Conservation (phyloP, 768 basidiomycete species). For the Lactarius deliciosus region DNA sequence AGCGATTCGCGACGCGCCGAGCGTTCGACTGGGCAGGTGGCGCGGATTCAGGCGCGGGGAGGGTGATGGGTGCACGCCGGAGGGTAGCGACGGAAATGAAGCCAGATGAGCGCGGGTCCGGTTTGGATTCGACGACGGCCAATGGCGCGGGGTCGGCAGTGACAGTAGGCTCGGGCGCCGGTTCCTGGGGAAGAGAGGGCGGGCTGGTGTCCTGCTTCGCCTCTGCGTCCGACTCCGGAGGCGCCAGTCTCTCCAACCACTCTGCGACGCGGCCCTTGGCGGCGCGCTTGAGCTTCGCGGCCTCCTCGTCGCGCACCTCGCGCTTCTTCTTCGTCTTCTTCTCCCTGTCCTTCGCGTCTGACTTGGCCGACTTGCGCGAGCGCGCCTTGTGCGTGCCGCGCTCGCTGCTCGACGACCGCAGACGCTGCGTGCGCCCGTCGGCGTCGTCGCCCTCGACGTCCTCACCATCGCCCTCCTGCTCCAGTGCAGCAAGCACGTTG, state of each 20-base stretch:
- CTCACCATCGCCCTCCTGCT: slow-evolving; percentile 9
- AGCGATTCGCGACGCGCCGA: background rate
- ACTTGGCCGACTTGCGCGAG: slow-evolving; percentile 23
- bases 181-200: background rate
- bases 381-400: slow-evolving; percentile 28
- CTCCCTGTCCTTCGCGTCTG: slow-evolving; percentile 27
- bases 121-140: slow-evolving; percentile 30
- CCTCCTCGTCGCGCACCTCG: slow-evolving; percentile 38
- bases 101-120: slow-evolving; percentile 72
- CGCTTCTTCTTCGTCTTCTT: slow-evolving; percentile 26
- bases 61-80: slow-evolving; percentile 33
- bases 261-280: slow-evolving; percentile 74
- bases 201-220: background rate
- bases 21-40: background rate
- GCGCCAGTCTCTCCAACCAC: slow-evolving; percentile 70
- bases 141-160: background rate
- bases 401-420: slow-evolving; percentile 24
- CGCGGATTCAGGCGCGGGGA: background rate
- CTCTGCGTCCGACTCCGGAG: slow-evolving; percentile 37
- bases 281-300: slow-evolving; percentile 42
- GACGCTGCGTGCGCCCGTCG: slow-evolving; percentile 27
- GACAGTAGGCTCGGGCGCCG: background rate
- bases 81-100: slow-evolving; percentile 66
- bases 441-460: slow-evolving; percentile 1
- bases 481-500: background rate